phyloP scores from a whole-genome alignment of 208 protist species.

The Crithidia acanthocephali region DNA sequence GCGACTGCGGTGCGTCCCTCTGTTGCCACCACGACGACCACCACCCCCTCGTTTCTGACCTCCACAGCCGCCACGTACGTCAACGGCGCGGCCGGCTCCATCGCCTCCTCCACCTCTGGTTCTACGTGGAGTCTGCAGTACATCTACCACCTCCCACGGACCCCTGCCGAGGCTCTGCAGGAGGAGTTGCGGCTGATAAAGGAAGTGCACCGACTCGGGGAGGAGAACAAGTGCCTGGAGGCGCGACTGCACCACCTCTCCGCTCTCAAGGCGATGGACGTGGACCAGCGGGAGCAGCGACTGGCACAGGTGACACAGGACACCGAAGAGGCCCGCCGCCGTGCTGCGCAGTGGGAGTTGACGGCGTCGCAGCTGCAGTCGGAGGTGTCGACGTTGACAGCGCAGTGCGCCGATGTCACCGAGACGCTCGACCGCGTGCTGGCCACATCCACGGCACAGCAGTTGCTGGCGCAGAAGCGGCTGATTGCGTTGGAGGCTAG shows the following conservation, averaged over 20 bases:
- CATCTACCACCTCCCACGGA: constrained; percentile 56
- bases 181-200: constrained; percentile 66
- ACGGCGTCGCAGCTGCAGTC: constrained; percentile 32
- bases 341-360: constrained; percentile 46
- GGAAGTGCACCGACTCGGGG: constrained; percentile 39
- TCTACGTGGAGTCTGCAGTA: constrained; percentile 39
- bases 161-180: constrained; percentile 51
- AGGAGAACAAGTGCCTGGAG: constrained; percentile 45
- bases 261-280: constrained; percentile 39
- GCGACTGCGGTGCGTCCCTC: not conserved
- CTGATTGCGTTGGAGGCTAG: constrained; percentile 18
- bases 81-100: not conserved
- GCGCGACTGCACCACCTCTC: constrained; percentile 34
- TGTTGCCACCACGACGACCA: constrained; percentile 5
- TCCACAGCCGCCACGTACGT: not conserved
- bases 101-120: constrained; percentile 1
- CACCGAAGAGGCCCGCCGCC: constrained; percentile 37
- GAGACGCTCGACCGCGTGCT: constrained; percentile 26
- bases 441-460: constrained; percentile 20
- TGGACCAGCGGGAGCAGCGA: constrained; percentile 43
- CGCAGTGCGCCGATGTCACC: constrained; percentile 25
- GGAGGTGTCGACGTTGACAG: constrained; percentile 23
- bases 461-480: constrained; percentile 22
- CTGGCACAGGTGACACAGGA: constrained; percentile 36
- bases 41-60: not conserved